Conservation (phyloP, 768 basidiomycete genomes). For the Xerocomus spinulosus region DNA sequence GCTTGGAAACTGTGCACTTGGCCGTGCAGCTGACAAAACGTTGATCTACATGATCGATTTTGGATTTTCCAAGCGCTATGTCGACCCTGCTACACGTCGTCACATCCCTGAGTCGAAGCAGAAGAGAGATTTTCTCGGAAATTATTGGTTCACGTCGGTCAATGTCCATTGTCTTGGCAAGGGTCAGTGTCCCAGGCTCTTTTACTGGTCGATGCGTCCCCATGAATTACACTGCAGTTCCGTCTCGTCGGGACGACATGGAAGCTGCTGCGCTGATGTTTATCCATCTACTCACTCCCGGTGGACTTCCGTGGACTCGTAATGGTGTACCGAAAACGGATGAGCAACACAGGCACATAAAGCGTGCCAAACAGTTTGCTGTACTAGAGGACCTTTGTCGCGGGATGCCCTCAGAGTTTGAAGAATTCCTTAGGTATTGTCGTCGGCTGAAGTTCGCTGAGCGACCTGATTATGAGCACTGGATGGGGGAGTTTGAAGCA, state of each 20-base stretch:
- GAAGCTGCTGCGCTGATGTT: constrained; percentile 77
- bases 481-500: constrained; percentile 60
- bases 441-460: constrained; percentile 65
- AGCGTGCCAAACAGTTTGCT: constrained; percentile 57
- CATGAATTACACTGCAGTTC: constrained; percentile 44
- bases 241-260: constrained; percentile 74
- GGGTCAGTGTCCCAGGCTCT: constrained; percentile 39
- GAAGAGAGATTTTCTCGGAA: constrained; percentile 74
- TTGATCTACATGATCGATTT: constrained; percentile 82
- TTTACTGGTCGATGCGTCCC: constrained; percentile 12
- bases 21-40: constrained; percentile 52
- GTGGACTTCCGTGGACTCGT: constrained; percentile 73
- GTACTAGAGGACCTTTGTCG: constrained; percentile 64
- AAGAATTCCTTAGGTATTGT: constrained; percentile 72
- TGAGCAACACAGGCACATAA: constrained; percentile 56
- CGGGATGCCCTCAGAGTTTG: constrained; percentile 65
- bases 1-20: constrained; percentile 70
- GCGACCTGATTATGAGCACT: constrained; percentile 59
- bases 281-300: constrained; percentile 73
- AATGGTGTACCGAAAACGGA: constrained; percentile 75
- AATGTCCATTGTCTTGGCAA: constrained; percentile 73
- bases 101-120: constrained; percentile 67
- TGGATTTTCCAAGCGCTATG: constrained; percentile 76
- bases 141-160: constrained; percentile 81
- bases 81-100: constrained; percentile 58